phyloP scores from a whole-genome alignment of 2,329 filamentous ascomycete species.

The Scedosporium boydii region DNA sequence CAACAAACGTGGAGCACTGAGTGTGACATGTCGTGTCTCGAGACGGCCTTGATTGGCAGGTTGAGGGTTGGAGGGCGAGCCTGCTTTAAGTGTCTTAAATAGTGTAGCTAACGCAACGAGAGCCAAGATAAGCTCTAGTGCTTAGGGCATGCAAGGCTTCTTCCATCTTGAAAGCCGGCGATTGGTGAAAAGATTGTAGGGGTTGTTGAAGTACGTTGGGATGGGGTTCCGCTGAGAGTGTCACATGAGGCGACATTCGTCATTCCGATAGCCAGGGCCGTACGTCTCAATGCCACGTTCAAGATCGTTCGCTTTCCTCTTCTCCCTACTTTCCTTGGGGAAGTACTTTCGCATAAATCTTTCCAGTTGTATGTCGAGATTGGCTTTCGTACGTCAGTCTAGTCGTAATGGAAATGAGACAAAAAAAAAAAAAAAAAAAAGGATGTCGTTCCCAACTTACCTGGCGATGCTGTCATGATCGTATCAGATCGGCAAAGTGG shows the following conservation, averaged over 20 bases:
- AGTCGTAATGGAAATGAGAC: not conserved
- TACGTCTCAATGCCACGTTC: slow-evolving; percentile 67
- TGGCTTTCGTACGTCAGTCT: slow-evolving; percentile 32
- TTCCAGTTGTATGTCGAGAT: slow-evolving; percentile 59
- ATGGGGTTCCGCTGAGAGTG: not conserved
- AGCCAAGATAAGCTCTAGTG: not conserved
- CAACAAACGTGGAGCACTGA: slow-evolving; percentile 12
- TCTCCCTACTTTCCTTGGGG: slow-evolving; percentile 57
- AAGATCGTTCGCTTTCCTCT: slow-evolving; percentile 61
- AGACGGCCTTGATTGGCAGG: too few relatives aligned
- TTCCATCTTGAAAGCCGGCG: too few relatives aligned
- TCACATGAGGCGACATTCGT: slow-evolving; percentile 53
- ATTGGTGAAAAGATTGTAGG: too few relatives aligned
- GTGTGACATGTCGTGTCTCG: too few relatives aligned
- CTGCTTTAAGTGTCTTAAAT: too few relatives aligned
- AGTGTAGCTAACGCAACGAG: too few relatives aligned
- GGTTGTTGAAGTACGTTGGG: too few relatives aligned
- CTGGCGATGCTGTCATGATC: slow-evolving; percentile 59
- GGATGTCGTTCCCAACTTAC: slow-evolving; percentile 26
- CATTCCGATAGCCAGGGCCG: slow-evolving; percentile 53
- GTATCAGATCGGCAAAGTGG: slow-evolving; percentile 67
- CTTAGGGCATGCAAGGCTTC: not conserved
- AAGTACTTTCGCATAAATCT: slow-evolving; percentile 69
- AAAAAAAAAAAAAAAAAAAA: too few relatives aligned
- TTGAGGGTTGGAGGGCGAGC: too few relatives aligned